A percentile compares a stretch with the other conserved stretches of the same genome.
These are phyloP conservation scores for Starmera amethionina DNA, from an alignment of 805 yeast species.

Conservation along the genomic window DNA sequence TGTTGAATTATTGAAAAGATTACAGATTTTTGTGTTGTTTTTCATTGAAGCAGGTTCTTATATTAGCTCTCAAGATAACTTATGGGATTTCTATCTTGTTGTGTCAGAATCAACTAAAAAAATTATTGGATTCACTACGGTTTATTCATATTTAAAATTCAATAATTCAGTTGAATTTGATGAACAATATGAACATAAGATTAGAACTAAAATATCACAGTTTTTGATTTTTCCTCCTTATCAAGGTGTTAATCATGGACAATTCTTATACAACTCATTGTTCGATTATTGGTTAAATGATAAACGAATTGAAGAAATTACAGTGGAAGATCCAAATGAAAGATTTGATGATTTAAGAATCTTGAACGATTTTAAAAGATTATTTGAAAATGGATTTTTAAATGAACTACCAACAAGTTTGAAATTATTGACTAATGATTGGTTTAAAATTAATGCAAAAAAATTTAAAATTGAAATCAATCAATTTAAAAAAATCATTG, in stretches of 20 bases:
- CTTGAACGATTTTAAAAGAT: conserved; percentile 56
- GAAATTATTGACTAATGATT: conserved; percentile 20
- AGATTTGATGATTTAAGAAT: conserved; percentile 88
- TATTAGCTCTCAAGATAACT: conserved; percentile 64
- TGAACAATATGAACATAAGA: conserved; percentile 16
- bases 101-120: conserved; percentile 24
- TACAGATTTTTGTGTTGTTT: conserved; percentile 71
- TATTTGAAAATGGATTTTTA: conserved; percentile 26
- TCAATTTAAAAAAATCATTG: conserved; percentile 69
- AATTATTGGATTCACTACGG: conserved; percentile 75
- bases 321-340: conserved; percentile 93
- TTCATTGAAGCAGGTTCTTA: conserved; percentile 92
- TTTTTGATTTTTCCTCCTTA: conserved; percentile 77
- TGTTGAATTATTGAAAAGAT: conserved; percentile 48
- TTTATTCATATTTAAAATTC: conserved; percentile 76
- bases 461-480: conserved; percentile 58
- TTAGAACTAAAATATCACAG: conserved; percentile 77
- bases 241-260: conserved; percentile 70
- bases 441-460: conserved; percentile 30
- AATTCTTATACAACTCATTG: conserved; percentile 47
- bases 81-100: conserved; percentile 72
- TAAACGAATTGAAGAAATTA: conserved; percentile 50
- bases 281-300: conserved; percentile 48
- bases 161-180: conserved; percentile 46
- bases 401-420: conserved; percentile 16